Percentiles rank a stretch among this genome's conserved stretches.
phyloP scores from a whole-genome alignment of 2,329 filamentous ascomycete genomes.

The Diaporthe sp. region DNA sequence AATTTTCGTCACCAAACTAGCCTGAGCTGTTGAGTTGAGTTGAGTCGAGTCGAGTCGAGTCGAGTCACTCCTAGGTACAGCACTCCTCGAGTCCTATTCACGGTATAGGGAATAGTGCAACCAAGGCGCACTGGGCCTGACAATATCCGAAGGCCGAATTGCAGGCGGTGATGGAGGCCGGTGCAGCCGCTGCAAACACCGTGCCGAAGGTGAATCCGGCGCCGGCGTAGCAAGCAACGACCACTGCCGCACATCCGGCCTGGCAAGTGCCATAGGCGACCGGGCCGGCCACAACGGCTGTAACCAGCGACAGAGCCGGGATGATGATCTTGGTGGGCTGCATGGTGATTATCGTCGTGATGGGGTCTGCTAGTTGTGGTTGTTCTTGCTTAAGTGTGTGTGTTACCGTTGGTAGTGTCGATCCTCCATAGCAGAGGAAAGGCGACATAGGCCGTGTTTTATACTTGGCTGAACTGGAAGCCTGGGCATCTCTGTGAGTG shows the following conservation, averaged over 20 bases:
- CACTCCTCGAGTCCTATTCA: neutral
- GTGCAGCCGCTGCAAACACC: neutral
- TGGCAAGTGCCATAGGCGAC: constrained; percentile 6
- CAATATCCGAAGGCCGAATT: neutral
- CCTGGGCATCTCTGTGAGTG: neutral
- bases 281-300: neutral
- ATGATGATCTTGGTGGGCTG: neutral
- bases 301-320: neutral
- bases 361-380: fast-evolving
- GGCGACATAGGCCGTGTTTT: too few species aligned
- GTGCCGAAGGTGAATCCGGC: constrained; percentile 10
- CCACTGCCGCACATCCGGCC: neutral
- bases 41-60: too few species aligned
- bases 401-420: neutral
- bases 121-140: neutral
- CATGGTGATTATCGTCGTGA: neutral
- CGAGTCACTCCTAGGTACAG: neutral
- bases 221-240: neutral
- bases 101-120: neutral
- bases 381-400: neutral
- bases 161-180: neutral
- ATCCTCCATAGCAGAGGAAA: fast-evolving
- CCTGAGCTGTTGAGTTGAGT: neutral
- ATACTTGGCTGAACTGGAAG: neutral
- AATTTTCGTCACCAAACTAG: neutral